Percentiles rank a stretch among this genome's conserved stretches.
These are phyloP conservation scores for Pseudogymnoascus sp. DNA, from an alignment of 2,329 filamentous ascomycete genomes.

Conservation along the genomic window DNA sequence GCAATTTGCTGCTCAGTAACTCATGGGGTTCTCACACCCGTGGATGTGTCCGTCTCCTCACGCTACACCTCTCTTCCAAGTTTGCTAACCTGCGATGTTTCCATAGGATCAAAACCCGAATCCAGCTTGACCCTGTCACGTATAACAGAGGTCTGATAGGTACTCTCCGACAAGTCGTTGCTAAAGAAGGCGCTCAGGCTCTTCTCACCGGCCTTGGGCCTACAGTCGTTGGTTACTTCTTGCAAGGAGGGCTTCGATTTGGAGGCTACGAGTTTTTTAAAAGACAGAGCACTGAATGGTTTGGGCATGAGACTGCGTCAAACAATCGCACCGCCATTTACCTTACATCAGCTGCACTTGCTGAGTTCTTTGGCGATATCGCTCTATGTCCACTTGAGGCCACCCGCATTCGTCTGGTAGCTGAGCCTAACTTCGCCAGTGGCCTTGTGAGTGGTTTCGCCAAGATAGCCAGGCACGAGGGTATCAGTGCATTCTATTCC, in stretches of 20 bases:
- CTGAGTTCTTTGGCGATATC: conserved; percentile 69
- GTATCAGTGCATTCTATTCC: conserved; percentile 80
- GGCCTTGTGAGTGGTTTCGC: conserved; percentile 72
- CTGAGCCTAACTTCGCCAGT: conserved; percentile 75
- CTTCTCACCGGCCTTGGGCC: conserved; percentile 80
- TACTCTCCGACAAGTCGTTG: conserved; percentile 79
- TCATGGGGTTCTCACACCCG: conserved; percentile 91
- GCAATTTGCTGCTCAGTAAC: conserved; percentile 97
- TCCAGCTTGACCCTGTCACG: conserved; percentile 82
- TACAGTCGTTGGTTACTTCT: conserved; percentile 85
- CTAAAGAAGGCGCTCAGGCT: conserved; percentile 77
- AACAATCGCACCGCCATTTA: conserved; percentile 79
- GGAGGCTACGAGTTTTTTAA: conserved; percentile 97
- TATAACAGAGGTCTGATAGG: conserved; percentile 86
- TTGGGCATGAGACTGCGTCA: conserved; percentile 71
- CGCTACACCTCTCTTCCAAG: neutral
- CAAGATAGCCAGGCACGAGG: conserved; percentile 80
- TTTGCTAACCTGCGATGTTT: conserved; percentile 22
- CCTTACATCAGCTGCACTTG: conserved; percentile 60
- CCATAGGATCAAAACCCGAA: conserved; percentile 84
- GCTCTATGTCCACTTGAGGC: conserved; percentile 88
- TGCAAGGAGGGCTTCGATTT: conserved; percentile 90
- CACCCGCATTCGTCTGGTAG: conserved; percentile 88
- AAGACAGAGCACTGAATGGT: conserved; percentile 74
- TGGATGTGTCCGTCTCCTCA: conserved; percentile 87